Evolutionary conservation across 371 early-diverging fungal species (phyloP), one percentile per base, ranked within the genome.

Genomic region (Smittium mucronatum): DNA sequence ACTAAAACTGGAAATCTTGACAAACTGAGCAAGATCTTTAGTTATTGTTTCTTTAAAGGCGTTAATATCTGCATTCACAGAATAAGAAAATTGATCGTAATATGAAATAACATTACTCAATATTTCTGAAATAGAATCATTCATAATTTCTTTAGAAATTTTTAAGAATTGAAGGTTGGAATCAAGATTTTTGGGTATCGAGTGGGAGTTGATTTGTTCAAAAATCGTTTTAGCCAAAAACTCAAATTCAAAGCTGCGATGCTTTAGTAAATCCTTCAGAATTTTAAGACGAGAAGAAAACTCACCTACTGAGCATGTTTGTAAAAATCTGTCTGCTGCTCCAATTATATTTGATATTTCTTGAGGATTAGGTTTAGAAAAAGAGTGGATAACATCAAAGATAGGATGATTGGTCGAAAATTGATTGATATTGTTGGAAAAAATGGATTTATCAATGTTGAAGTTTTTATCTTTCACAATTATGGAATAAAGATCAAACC

Each of bases 1-100:
- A 78, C 94, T 93, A 95, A 97, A 98, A 59, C 85, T 89, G 17
- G 97, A 95, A 70, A 98, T 89, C 79, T 91, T 90, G 63, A 96
- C 95, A 74, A 88, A 93, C 67, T 93, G 92, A 70, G 88, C 86
- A 72, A 98, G 83, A 36, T 98, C 94, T 72, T 89, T 91, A 61
- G 87, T 85, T 57, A 97, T 89, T 2, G 94, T 89, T 70, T 87
- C 84, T 69, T 88, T 85, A 26, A 82, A 71, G 30, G 81, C 76
- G 15, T 80, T 78, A 32, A 93, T 71, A 33, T 82, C 82, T 15
- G 76, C 76, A 5, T 83, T 76, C 15, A 90, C 83, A 34, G 75
- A 78, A 2, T 79, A 75, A 28, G 75, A 69, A 75, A 91, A 97
- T 75, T 93, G 93, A 36, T 72, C 57, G 71, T 94, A 97, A 76